phyloP scores from a whole-genome alignment of 768 basidiomycete genomes.

The Trametes cinnabarina region DNA sequence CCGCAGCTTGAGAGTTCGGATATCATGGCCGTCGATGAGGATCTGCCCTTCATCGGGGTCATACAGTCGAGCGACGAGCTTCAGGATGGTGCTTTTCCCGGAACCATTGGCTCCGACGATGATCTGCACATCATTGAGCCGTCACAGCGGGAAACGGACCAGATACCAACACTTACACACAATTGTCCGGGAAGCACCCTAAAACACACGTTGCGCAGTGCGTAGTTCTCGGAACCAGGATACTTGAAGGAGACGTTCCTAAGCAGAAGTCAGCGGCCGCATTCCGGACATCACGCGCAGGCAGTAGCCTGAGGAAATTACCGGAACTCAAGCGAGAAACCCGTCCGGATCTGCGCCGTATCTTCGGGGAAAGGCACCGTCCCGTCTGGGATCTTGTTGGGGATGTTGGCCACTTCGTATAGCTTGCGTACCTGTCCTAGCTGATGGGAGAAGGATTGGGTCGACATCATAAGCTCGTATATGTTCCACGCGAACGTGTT shows the following conservation, averaged over 20 bases:
- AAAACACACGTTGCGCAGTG: conserved; percentile 64
- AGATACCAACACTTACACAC: conserved; percentile 49
- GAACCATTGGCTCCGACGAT: conserved; percentile 80
- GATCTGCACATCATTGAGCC: conserved; percentile 42
- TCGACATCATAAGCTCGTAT: conserved; percentile 14
- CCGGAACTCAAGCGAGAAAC: conserved; percentile 60
- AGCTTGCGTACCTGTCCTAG: conserved; percentile 16
- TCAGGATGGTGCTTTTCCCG: conserved; percentile 76
- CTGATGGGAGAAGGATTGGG: neutral
- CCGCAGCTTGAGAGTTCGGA: conserved; percentile 54
- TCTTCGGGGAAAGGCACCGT: conserved; percentile 10
- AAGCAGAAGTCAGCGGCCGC: conserved; percentile 13
- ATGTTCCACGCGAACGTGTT: conserved; percentile 13
- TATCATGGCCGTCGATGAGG: conserved; percentile 60
- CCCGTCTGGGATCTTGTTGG: conserved; percentile 4
- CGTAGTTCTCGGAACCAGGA: conserved; percentile 49
- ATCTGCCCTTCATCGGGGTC: conserved; percentile 69
- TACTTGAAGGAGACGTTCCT: conserved; percentile 76
- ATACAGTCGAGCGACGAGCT: conserved; percentile 68
- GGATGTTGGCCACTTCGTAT: conserved; percentile 13
- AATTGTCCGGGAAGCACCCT: conserved; percentile 67
- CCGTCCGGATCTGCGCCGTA: conserved; percentile 33
- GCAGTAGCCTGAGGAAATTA: conserved; percentile 12
- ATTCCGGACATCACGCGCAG: neutral
- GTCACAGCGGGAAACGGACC: neutral